Evolutionary conservation across 192 early-diverging fungal genomes (phyloP).

Genomic region (Glomus cerebriforme): DNA sequence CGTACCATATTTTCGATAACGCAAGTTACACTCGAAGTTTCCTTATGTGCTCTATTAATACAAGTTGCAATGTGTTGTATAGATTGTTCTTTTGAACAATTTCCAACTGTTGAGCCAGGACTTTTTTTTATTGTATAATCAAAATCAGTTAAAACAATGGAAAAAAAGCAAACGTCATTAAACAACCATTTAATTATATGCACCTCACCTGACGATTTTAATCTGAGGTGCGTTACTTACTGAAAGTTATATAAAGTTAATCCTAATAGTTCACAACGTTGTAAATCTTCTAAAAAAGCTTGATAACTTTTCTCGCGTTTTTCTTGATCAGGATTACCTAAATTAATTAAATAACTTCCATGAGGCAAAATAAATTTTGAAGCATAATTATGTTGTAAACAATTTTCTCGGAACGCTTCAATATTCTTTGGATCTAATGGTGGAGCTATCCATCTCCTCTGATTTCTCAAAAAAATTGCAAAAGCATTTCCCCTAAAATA

Average conservation of each 20-base stretch:
- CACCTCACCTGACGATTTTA: too few species aligned
- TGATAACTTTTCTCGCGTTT: slow-evolving; percentile 46
- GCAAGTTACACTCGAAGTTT: slow-evolving; percentile 41
- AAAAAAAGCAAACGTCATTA: neutral
- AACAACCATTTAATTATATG: neutral
- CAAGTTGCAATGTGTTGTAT: slow-evolving; percentile 45
- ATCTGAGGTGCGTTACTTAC: too few species aligned
- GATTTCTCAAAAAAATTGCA: slow-evolving; percentile 44
- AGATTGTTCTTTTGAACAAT: slow-evolving; percentile 37
- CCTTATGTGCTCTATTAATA: slow-evolving; percentile 51
- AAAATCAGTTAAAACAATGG: slow-evolving; percentile 11
- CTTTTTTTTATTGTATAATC: neutral
- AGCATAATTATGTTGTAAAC: slow-evolving; percentile 30
- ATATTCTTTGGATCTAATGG: slow-evolving; percentile 29
- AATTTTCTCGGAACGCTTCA: slow-evolving; percentile 37
- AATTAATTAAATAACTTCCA: slow-evolving; percentile 58
- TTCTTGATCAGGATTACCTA: slow-evolving; percentile 51
- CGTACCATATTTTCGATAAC: slow-evolving; percentile 58
- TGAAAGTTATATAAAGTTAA: slow-evolving; percentile 59
- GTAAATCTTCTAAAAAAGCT: slow-evolving; percentile 55
- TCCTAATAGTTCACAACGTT: slow-evolving; percentile 52
- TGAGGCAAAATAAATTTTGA: slow-evolving; percentile 48
- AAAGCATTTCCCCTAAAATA: slow-evolving; percentile 38
- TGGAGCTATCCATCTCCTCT: slow-evolving; percentile 42
- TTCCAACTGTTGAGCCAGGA: slow-evolving; percentile 43